Conservation (phyloP, 371 early-diverging fungal genomes). For the Lichtheimia ramosa region DNA sequence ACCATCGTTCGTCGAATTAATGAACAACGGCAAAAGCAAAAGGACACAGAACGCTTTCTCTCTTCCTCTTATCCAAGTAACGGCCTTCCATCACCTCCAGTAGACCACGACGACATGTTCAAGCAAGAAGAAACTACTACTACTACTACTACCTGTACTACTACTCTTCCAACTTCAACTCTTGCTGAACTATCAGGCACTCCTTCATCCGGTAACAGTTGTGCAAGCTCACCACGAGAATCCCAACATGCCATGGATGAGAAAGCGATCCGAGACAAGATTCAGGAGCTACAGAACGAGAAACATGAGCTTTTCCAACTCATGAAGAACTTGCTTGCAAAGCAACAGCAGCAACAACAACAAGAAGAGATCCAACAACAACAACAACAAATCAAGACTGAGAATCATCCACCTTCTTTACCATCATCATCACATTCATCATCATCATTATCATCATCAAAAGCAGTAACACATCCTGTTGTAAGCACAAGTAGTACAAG, state of each 20-base stretch:
- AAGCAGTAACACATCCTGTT: not conserved
- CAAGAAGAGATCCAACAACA: too few relatives aligned
- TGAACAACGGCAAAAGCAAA: constrained; percentile 26
- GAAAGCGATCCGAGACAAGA: constrained; percentile 32
- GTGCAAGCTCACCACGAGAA: constrained; percentile 3
- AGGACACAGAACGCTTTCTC: constrained; percentile 2
- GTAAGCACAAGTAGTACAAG: not conserved
- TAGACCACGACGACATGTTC: constrained; percentile 23
- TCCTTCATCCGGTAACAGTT: not conserved
- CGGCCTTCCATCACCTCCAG: constrained; percentile 44
- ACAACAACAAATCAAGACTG: not conserved
- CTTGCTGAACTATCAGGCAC: not conserved
- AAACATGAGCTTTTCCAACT: constrained; percentile 42
- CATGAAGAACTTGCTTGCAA: constrained; percentile 35
- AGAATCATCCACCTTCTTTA: not conserved
- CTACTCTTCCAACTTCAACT: not conserved
- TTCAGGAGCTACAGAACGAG: constrained; percentile 30
- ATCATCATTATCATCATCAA: constrained; percentile 2
- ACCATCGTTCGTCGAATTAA: constrained; percentile 33
- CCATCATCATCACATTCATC: not conserved
- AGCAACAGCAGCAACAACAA: constrained; percentile 3
- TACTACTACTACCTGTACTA: not conserved
- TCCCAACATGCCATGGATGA: constrained; percentile 13
- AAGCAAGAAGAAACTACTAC: constrained; percentile 7
- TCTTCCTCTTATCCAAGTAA: constrained; percentile 17